Evolutionary conservation across 331 rosid genomes (phyloP).

Genomic region (Cydonia oblonga): DNA sequence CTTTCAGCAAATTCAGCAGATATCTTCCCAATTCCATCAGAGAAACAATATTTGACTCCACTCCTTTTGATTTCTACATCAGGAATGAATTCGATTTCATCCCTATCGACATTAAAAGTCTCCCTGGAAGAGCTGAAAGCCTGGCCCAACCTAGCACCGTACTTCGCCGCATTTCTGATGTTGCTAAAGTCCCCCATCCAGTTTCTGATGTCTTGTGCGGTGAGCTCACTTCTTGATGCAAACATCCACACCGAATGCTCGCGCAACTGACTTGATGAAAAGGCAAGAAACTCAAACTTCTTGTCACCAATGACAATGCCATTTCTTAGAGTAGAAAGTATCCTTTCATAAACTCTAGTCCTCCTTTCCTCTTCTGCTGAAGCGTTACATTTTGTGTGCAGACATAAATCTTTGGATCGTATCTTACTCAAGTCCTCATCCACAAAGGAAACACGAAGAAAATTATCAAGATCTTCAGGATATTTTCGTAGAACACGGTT

Average conservation of each 20-base stretch:
- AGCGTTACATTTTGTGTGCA: not conserved
- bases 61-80: conserved; percentile 15
- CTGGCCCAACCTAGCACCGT: conserved; percentile 25
- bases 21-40: conserved; percentile 45
- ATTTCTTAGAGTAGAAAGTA: conserved; percentile 14
- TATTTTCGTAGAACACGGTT: conserved; percentile 16
- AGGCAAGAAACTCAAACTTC: conserved; percentile 40
- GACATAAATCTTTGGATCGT: conserved; percentile 9
- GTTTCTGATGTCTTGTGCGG: conserved; percentile 17
- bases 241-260: conserved; percentile 42
- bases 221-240: conserved; percentile 29
- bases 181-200: conserved; percentile 35
- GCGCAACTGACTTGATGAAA: conserved; percentile 23
- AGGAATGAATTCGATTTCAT: conserved; percentile 18
- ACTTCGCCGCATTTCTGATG: conserved; percentile 31
- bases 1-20: conserved; percentile 15
- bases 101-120: conserved; percentile 6
- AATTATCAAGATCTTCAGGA: conserved; percentile 13
- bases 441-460: conserved; percentile 25
- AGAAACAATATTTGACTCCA: conserved; percentile 14
- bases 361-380: not conserved
- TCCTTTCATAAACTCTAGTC: conserved; percentile 24
- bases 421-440: conserved; percentile 31
- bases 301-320: conserved; percentile 30
- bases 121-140: not conserved